phyloP scores from a whole-genome alignment of 2,329 filamentous ascomycete genomes.

The Lecanicillium sp. region DNA sequence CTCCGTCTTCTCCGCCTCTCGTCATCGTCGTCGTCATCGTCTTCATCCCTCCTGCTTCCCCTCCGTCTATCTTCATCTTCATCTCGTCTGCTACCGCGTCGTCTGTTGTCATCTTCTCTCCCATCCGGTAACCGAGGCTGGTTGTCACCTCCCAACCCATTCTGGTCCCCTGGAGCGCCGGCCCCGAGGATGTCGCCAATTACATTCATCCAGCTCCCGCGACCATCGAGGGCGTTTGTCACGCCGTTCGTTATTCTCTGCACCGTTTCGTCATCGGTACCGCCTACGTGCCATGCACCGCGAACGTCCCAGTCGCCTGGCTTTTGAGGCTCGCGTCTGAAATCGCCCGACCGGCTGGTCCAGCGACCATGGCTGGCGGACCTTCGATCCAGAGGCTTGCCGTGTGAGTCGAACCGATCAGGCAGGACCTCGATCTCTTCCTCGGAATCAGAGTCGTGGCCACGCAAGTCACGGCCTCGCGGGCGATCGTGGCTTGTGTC shows the following conservation, averaged over 20 bases:
- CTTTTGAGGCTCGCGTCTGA: conserved; percentile 31
- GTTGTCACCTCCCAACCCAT: neutral
- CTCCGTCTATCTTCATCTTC: neutral
- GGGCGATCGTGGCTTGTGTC: conserved; percentile 30
- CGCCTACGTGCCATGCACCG: conserved; percentile 40
- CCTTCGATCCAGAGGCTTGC: conserved; percentile 32
- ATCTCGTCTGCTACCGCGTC: neutral
- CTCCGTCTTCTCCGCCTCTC: too few species aligned
- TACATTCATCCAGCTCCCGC: conserved; percentile 21
- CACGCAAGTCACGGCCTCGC: conserved; percentile 16
- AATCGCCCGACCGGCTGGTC: conserved; percentile 37
- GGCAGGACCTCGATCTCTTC: conserved; percentile 39
- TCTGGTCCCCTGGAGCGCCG: neutral
- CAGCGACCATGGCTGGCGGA: conserved; percentile 19
- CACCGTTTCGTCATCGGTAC: conserved; percentile 37
- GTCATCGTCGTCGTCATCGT: neutral
- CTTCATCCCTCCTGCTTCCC: too few species aligned
- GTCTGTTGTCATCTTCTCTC: neutral
- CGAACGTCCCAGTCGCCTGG: conserved; percentile 30
- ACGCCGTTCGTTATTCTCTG: conserved; percentile 31
- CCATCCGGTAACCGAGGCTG: neutral
- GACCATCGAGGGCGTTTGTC: conserved; percentile 25
- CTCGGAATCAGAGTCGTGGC: conserved; percentile 23
- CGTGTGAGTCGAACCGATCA: conserved; percentile 41
- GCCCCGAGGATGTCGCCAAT: conserved; percentile 20